Evolutionary conservation across 805 yeast genomes (phyloP).

Genomic region (Yamadazyma akitaensis): DNA sequence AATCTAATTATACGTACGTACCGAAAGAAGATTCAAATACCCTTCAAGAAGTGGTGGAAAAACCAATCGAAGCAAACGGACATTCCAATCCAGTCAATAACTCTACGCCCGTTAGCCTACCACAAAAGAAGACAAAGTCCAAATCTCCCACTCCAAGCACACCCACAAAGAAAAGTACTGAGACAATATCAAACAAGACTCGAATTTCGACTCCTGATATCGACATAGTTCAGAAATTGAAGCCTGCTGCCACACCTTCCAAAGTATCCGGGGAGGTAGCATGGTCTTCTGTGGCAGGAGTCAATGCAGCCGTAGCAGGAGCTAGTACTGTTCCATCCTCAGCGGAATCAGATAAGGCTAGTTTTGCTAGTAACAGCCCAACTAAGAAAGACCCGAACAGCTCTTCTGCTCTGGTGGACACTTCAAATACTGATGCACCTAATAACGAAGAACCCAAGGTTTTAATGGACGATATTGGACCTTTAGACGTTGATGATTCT

Average conservation of each 20-base stretch:
- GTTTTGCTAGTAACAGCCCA: neutral
- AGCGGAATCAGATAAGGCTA: conserved; percentile 5
- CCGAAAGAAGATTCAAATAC: conserved; percentile 8
- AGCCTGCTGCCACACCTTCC: conserved; percentile 55
- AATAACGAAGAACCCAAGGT: neutral
- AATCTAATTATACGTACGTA: conserved; percentile 12
- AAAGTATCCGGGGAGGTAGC: conserved; percentile 53
- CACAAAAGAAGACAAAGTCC: conserved; percentile 2
- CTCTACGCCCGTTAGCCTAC: neutral
- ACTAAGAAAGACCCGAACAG: neutral
- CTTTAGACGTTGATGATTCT: conserved; percentile 5
- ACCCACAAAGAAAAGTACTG: conserved; percentile 6
- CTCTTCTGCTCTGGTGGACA: conserved; percentile 3
- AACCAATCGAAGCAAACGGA: neutral
- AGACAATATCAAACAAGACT: conserved; percentile 5
- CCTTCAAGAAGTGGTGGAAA: conserved; percentile 4
- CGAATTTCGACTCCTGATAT: conserved; percentile 23
- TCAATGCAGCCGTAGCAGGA: conserved; percentile 14
- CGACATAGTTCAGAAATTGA: conserved; percentile 41
- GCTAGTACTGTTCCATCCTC: conserved; percentile 7
- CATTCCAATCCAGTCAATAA: neutral
- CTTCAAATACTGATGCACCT: conserved; percentile 3
- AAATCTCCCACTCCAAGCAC: conserved; percentile 7
- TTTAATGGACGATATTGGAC: neutral
- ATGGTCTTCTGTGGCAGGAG: conserved; percentile 56